Evolutionary conservation across 805 yeast genomes (phyloP).

Genomic region (Spencermartinsiella europaea): DNA sequence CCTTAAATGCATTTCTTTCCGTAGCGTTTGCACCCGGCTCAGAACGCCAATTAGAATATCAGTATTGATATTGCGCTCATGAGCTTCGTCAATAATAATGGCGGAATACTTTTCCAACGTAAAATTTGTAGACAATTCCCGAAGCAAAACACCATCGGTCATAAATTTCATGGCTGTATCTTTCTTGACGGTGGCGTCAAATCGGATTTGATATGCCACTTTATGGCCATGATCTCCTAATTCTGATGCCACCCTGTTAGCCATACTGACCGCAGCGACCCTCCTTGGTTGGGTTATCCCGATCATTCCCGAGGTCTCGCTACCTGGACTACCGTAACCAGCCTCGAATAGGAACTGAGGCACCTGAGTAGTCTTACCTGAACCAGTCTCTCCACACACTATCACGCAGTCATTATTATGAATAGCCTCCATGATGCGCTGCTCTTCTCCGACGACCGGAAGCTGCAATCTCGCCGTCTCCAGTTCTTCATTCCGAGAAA

Average conservation of each 20-base stretch:
- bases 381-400: slow-evolving; percentile 96
- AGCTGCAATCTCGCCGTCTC: slow-evolving; percentile 63
- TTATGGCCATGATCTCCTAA: slow-evolving; percentile 62
- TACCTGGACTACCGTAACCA: slow-evolving; percentile 66
- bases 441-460: slow-evolving; percentile 91
- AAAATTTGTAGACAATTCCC: slow-evolving; percentile 91
- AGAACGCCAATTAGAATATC: slow-evolving; percentile 94
- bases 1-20: slow-evolving; percentile 40
- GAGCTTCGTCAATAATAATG: slow-evolving; percentile 93
- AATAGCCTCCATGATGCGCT: slow-evolving; percentile 89
- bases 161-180: slow-evolving; percentile 75
- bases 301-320: slow-evolving; percentile 83
- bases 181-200: slow-evolving; percentile 63
- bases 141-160: slow-evolving; percentile 93
- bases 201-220: slow-evolving; percentile 85
- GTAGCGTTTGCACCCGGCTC: slow-evolving; percentile 73
- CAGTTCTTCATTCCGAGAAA: slow-evolving; percentile 59
- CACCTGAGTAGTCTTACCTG: slow-evolving; percentile 97
- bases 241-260: slow-evolving; percentile 78
- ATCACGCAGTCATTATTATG: slow-evolving; percentile 87
- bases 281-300: slow-evolving; percentile 94
- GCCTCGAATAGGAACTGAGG: slow-evolving; percentile 94
- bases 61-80: slow-evolving; percentile 92
- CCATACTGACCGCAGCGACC: slow-evolving; percentile 81
- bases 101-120: slow-evolving; percentile 76